A percentile compares a stretch with the other conserved stretches of the same genome.
phyloP scores from a whole-genome alignment of 495 filamentous ascomycete genomes.

The Oidiodendron maius region DNA sequence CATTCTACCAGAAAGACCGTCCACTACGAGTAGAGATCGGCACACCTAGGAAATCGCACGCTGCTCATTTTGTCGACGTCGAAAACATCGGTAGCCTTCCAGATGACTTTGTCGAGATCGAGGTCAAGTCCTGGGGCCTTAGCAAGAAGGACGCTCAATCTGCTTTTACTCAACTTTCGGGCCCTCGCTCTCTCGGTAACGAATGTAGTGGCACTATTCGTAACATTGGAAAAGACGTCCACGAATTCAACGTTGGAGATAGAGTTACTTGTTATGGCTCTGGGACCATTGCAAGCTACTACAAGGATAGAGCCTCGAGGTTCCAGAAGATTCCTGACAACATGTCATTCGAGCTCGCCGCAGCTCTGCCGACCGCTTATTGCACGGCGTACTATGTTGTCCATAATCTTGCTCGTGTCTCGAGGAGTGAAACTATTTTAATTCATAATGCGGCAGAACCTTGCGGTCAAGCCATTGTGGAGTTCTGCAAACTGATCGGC shows the following conservation, averaged over 20 bases:
- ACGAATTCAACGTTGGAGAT: conserved; percentile 38
- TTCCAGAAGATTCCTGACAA: conserved; percentile 42
- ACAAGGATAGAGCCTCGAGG: conserved; percentile 28
- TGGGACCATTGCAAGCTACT: too few species aligned
- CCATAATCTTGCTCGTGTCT: conserved; percentile 35
- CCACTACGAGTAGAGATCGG: conserved; percentile 7
- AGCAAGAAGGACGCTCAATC: too few species aligned
- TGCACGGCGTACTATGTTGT: conserved; percentile 51
- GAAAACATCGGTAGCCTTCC: neutral
- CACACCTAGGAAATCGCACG: conserved; percentile 13
- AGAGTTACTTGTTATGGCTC: too few species aligned
- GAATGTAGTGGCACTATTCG: too few species aligned
- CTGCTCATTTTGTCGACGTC: conserved; percentile 17
- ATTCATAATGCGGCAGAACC: conserved; percentile 55
- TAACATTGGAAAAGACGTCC: too few species aligned
- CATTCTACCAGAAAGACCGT: conserved; percentile 3
- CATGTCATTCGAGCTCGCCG: conserved; percentile 45
- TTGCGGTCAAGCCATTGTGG: conserved; percentile 55
- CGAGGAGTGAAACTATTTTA: conserved; percentile 48
- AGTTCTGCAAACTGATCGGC: conserved; percentile 44
- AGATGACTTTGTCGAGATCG: conserved; percentile 32
- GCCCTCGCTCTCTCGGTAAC: too few species aligned
- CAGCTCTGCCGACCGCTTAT: conserved; percentile 50
- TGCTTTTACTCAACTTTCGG: too few species aligned
- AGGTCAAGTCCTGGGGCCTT: conserved; percentile 34